These are phyloP conservation scores for Zygosaccharomyces pseudobailii DNA, from an alignment of 1,139 yeast species.

Conservation along the genomic window DNA sequence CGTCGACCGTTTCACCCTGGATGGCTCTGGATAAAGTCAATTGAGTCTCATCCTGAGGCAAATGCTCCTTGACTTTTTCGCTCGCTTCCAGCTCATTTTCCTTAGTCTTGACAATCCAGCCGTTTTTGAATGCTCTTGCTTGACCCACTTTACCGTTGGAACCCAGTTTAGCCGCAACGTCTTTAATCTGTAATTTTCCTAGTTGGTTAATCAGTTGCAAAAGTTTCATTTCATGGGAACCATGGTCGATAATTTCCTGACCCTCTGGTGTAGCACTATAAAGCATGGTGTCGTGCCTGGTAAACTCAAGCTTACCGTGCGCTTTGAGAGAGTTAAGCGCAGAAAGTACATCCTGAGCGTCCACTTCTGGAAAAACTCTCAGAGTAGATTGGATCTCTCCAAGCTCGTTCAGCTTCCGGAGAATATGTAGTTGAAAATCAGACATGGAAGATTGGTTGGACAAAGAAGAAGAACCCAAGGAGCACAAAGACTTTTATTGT, in stretches of 20 bases:
- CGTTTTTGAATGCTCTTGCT: constrained; percentile 96
- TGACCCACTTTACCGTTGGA: constrained; percentile 87
- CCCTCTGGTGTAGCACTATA: constrained; percentile 84
- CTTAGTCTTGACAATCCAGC: constrained; percentile 89
- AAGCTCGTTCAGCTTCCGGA: constrained; percentile 55
- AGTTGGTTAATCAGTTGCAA: constrained; percentile 70
- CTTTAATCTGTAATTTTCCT: constrained; percentile 74
- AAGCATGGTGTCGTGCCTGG: constrained; percentile 67
- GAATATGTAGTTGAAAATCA: constrained; percentile 42
- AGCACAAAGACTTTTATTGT: neutral
- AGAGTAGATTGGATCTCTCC: constrained; percentile 64
- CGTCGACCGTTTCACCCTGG: constrained; percentile 51
- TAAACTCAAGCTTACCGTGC: constrained; percentile 71
- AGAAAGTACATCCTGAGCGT: constrained; percentile 57
- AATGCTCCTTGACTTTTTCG: constrained; percentile 40
- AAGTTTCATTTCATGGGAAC: constrained; percentile 87
- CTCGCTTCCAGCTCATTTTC: constrained; percentile 62
- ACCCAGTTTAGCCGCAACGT: constrained; percentile 74
- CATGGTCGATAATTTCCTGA: constrained; percentile 65
- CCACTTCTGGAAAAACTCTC: constrained; percentile 48
- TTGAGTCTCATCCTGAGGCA: constrained; percentile 57
- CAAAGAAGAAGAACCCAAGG: neutral
- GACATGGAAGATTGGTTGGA: constrained; percentile 28
- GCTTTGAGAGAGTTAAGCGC: constrained; percentile 85
- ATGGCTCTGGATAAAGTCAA: constrained; percentile 55